phyloP scores from a whole-genome alignment of 345 rosid species.

The Citrus hindsii region DNA sequence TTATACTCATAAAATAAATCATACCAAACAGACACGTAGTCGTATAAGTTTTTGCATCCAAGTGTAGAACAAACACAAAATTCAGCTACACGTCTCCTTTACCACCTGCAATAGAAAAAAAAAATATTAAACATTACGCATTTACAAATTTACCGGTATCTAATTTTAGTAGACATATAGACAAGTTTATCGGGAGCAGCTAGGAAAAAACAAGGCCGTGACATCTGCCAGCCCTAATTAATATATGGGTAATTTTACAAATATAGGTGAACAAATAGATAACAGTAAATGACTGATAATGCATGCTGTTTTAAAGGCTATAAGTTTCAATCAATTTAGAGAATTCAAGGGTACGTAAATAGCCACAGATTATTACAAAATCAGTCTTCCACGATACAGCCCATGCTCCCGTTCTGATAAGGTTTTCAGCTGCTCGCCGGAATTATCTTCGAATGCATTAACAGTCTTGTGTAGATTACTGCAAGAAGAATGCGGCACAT shows the following conservation, averaged over 20 bases:
- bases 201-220: background rate
- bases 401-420: slow-evolving; percentile 24
- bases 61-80: background rate
- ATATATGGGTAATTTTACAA: too few relatives aligned
- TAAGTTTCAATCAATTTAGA: background rate
- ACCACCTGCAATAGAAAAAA: too few relatives aligned
- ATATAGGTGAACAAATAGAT: background rate
- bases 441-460: slow-evolving; percentile 17
- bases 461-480: slow-evolving; percentile 23
- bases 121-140: too few relatives aligned
- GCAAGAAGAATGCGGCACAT: slow-evolving; percentile 17
- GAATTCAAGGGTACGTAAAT: background rate
- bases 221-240: too few relatives aligned
- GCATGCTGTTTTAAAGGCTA: background rate
- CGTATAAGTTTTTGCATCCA: too few relatives aligned
- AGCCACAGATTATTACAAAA: slow-evolving; percentile 38
- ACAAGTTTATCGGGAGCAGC: background rate
- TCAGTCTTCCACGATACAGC: slow-evolving; percentile 23
- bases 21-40: too few relatives aligned
- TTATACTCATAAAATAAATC: too few relatives aligned
- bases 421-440: slow-evolving; percentile 20
- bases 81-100: background rate
- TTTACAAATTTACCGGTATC: too few relatives aligned
- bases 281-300: background rate
- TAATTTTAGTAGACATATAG: too few relatives aligned